A percentile compares a stretch with the other conserved stretches of the same genome.
phyloP scores from a whole-genome alignment of 164 flowering plant species.

The Aristolochia fimbriata region DNA sequence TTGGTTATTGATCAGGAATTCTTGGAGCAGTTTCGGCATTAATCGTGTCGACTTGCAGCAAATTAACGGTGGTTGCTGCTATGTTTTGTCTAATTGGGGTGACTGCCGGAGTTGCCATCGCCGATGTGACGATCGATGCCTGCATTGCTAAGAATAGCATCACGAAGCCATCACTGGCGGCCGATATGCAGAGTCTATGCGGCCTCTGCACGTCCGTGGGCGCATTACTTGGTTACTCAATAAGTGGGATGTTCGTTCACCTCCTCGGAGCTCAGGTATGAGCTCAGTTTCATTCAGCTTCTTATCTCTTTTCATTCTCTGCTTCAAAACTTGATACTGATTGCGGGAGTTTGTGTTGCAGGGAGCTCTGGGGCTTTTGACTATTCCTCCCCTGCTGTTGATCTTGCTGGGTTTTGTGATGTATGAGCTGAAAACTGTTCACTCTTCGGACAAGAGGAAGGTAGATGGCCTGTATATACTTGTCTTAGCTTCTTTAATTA shows the following conservation, averaged over 20 bases:
- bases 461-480: conserved; percentile 9
- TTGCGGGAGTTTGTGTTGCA: conserved; percentile 13
- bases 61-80: conserved; percentile 33
- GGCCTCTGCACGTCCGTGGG: conserved; percentile 54
- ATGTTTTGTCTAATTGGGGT: conserved; percentile 41
- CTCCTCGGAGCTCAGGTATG: conserved; percentile 60
- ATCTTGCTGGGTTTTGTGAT: conserved; percentile 47
- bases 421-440: conserved; percentile 25
- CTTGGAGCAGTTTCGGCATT: conserved; percentile 37
- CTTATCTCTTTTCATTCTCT: background rate
- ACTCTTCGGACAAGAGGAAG: conserved; percentile 24
- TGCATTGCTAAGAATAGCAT: conserved; percentile 64
- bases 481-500: background rate
- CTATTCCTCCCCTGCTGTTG: conserved; percentile 35
- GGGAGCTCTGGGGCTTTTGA: conserved; percentile 54
- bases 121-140: conserved; percentile 66
- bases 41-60: conserved; percentile 21
- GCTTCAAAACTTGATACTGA: background rate
- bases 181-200: conserved; percentile 72
- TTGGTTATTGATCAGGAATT: conserved; percentile 17
- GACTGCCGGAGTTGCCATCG: conserved; percentile 45
- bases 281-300: background rate
- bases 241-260: conserved; percentile 60
- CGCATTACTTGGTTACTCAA: conserved; percentile 52
- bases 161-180: conserved; percentile 36